Conservation (phyloP, 768 basidiomycete species). For the Hysterangium stoloniferum region DNA sequence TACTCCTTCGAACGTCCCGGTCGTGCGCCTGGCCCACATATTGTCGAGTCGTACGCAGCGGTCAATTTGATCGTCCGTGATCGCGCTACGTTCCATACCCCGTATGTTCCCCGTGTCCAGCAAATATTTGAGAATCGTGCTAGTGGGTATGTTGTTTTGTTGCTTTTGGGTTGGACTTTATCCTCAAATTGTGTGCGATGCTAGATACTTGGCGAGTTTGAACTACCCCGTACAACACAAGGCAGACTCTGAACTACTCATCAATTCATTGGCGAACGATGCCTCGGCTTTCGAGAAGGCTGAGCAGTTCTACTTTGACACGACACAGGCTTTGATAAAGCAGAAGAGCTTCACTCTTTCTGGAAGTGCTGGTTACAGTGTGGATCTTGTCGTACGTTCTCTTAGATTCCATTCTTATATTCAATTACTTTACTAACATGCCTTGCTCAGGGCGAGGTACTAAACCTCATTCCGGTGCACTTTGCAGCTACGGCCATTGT, state of each 20-base stretch:
- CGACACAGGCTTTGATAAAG: conserved; percentile 50
- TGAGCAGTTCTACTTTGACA: conserved; percentile 56
- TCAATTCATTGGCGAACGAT: not conserved
- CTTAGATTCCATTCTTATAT: not conserved
- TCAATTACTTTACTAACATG: no score
- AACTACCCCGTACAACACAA: not conserved
- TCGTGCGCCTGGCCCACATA: not conserved
- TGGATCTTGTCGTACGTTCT: conserved; percentile 47
- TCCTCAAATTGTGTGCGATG: not conserved
- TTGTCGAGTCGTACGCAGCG: not conserved
- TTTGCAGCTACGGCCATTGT: conserved; percentile 1
- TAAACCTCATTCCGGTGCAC: not conserved
- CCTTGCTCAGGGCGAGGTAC: not conserved
- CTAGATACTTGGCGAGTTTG: conserved; percentile 1
- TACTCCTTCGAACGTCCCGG: conserved; percentile 52
- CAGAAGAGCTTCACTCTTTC: conserved; percentile 47
- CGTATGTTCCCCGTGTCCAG: not conserved
- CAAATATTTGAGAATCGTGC: not conserved
- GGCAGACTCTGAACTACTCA: not conserved
- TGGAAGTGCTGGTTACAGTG: conserved; percentile 39
- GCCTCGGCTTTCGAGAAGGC: conserved; percentile 35
- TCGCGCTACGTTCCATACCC: not conserved
- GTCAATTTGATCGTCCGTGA: not conserved
- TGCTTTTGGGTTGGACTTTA: not conserved
- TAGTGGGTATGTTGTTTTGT: not conserved